phyloP scores from a whole-genome alignment of 2,329 filamentous ascomycete species.

The Podosphaera aphanis region DNA sequence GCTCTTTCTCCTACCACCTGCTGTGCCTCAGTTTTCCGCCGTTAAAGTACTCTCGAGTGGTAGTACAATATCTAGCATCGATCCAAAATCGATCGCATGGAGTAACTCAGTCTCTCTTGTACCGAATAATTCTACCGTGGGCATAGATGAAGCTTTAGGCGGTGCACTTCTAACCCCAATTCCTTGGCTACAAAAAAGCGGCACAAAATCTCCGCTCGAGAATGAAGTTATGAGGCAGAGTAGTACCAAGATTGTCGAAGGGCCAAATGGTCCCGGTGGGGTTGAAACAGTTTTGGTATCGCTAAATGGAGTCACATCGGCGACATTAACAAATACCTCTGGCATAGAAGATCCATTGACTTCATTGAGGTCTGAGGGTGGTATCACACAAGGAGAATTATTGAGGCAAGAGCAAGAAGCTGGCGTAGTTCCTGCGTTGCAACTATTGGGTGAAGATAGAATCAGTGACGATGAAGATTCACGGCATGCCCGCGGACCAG shows the following conservation, averaged over 20 bases:
- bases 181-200: slow-evolving; percentile 46
- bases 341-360: slow-evolving; percentile 7
- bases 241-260: slow-evolving; percentile 57
- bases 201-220: slow-evolving; percentile 23
- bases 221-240: slow-evolving; percentile 41
- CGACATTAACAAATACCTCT: slow-evolving; percentile 10
- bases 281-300: slow-evolving; percentile 63
- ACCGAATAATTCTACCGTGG: slow-evolving; percentile 25
- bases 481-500: slow-evolving; percentile 66
- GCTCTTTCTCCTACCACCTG: slow-evolving; percentile 59
- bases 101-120: slow-evolving; percentile 20
- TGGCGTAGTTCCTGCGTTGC: slow-evolving; percentile 48
- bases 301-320: slow-evolving; percentile 42
- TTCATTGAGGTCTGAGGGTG: slow-evolving; percentile 19
- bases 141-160: slow-evolving; percentile 71
- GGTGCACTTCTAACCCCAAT: slow-evolving; percentile 86
- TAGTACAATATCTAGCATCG: slow-evolving; percentile 10
- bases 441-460: slow-evolving; percentile 20
- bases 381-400: slow-evolving; percentile 62
- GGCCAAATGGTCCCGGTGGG: slow-evolving; percentile 53
- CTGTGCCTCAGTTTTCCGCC: slow-evolving; percentile 32
- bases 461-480: slow-evolving; percentile 34
- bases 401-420: slow-evolving; percentile 70
- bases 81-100: slow-evolving; percentile 22
- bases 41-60: slow-evolving; percentile 37